Conservation (phyloP, 352 stramenopile species). For the Globisporangium alternatum region DNA sequence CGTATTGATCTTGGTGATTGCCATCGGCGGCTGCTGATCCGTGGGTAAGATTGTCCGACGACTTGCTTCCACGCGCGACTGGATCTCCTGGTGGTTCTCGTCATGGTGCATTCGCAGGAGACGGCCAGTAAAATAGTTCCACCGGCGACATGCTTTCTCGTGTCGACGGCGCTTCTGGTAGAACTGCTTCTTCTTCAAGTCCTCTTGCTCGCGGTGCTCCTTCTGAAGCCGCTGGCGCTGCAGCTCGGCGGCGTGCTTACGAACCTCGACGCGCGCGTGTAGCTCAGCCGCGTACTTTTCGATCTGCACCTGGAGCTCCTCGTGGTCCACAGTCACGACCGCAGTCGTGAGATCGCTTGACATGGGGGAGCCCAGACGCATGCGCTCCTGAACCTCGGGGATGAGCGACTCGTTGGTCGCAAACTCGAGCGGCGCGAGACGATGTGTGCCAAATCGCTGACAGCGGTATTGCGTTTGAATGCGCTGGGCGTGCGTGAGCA, state of each 20-base stretch:
- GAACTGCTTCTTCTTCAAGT: conserved; percentile 35
- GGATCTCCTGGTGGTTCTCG: conserved; percentile 9
- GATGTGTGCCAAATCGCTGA: conserved; percentile 47
- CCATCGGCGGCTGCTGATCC: not conserved
- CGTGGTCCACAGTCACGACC: conserved; percentile 27
- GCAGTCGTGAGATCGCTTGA: conserved; percentile 15
- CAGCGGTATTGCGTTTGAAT: conserved; percentile 36
- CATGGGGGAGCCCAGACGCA: conserved; percentile 12
- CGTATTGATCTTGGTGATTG: not conserved
- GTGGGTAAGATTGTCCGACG: conserved; percentile 4
- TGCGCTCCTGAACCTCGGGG: conserved; percentile 30
- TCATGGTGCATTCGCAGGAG: conserved; percentile 23
- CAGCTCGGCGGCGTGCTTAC: conserved; percentile 31
- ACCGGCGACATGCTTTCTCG: conserved; percentile 32
- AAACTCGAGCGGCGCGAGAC: conserved; percentile 37
- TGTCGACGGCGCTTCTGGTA: conserved; percentile 31
- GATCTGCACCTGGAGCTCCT: conserved; percentile 37
- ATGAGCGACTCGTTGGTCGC: conserved; percentile 37
- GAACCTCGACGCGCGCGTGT: conserved; percentile 29
- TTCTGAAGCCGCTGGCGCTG: conserved; percentile 29
- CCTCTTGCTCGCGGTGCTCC: conserved; percentile 38
- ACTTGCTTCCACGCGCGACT: conserved; percentile 6
- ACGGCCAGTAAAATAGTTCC: conserved; percentile 35
- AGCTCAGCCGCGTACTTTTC: conserved; percentile 40
- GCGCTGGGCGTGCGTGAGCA: conserved; percentile 25